Conservation (phyloP, 176 grass and related monocot genomes). For the Phoenix dactylifera region DNA sequence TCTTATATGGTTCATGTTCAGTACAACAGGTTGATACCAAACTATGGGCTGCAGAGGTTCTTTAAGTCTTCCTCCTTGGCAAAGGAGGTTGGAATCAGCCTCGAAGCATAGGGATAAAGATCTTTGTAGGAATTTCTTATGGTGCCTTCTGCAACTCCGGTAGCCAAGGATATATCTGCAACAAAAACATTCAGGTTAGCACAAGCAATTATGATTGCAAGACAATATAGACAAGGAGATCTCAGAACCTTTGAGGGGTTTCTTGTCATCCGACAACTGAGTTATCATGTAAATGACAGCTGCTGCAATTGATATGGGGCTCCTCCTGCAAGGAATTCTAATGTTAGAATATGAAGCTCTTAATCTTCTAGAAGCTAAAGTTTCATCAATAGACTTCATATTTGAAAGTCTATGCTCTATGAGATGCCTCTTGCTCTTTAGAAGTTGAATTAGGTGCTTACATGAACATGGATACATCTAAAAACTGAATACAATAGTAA, state of each 20-base stretch:
- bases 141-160: conserved; percentile 83
- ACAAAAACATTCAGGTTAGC: neutral
- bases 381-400: too few species aligned
- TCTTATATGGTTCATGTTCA: too few species aligned
- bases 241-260: conserved; percentile 67
- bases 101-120: conserved; percentile 64
- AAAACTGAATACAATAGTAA: too few species aligned
- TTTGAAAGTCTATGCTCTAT: too few species aligned
- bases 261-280: conserved; percentile 86
- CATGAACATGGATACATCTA: too few species aligned
- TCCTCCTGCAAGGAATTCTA: conserved; percentile 46
- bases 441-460: too few species aligned
- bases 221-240: neutral
- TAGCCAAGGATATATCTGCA: conserved; percentile 85
- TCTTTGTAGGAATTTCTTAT: conserved; percentile 95
- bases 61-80: conserved; percentile 86
- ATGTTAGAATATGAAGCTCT: conserved; percentile 3
- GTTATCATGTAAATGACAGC: conserved; percentile 98
- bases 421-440: too few species aligned
- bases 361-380: too few species aligned
- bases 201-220: neutral
- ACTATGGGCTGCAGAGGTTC: conserved; percentile 76
- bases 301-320: conserved; percentile 77
- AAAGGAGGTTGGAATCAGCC: conserved; percentile 65
- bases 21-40: too few species aligned